These are phyloP conservation scores for Mycogone perniciosa DNA, from an alignment of 2,329 filamentous ascomycete genomes.

Conservation along the genomic window DNA sequence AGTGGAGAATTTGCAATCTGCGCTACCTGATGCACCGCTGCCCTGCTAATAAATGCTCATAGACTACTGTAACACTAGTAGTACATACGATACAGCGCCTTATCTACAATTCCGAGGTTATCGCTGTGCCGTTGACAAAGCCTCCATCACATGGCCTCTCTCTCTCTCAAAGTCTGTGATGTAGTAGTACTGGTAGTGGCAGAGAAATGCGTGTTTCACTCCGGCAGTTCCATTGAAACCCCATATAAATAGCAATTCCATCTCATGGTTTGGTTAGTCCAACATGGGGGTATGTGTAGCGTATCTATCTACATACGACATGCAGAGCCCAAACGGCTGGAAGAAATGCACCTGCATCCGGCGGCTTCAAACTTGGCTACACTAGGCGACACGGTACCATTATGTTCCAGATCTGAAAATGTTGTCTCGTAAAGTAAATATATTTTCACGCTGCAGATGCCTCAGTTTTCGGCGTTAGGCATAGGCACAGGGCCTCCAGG, in stretches of 20 bases:
- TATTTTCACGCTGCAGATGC: background rate
- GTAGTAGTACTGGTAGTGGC: too few relatives aligned
- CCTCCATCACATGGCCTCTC: too few relatives aligned
- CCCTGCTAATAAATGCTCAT: too few relatives aligned
- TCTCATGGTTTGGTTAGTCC: background rate
- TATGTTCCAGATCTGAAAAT: background rate
- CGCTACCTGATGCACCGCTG: too few relatives aligned
- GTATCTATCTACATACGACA: background rate
- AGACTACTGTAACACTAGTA: too few relatives aligned
- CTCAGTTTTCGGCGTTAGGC: slow-evolving; percentile 29
- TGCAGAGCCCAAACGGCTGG: background rate
- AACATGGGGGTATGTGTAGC: background rate
- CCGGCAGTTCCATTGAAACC: background rate
- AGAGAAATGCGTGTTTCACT: background rate
- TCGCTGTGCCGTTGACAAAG: too few relatives aligned
- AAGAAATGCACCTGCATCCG: too few relatives aligned
- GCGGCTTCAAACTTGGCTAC: background rate
- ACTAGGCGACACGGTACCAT: background rate
- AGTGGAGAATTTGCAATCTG: too few relatives aligned
- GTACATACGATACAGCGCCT: too few relatives aligned
- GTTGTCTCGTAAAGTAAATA: background rate
- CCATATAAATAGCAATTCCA: background rate
- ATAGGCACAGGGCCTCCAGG: slow-evolving; percentile 67
- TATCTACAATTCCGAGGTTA: too few relatives aligned
- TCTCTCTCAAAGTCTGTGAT: too few relatives aligned